Evolutionary conservation across 1,284 basidiomycete genomes (phyloP).

Genomic region (Apiotrichum akiyoshidainum): DNA sequence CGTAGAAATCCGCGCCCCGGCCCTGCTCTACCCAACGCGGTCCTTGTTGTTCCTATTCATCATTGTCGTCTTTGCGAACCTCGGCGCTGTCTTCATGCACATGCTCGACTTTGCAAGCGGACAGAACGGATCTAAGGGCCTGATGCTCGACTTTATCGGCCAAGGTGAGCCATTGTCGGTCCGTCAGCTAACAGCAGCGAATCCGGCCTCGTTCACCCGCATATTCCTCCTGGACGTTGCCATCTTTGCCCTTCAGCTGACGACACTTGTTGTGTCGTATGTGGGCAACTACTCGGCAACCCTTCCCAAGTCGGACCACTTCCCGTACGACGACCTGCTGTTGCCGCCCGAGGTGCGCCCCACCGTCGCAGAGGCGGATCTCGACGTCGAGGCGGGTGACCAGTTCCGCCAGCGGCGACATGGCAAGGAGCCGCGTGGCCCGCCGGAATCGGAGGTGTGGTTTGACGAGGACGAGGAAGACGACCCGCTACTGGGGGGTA

Average conservation of each 20-base stretch:
- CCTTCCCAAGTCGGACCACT: constrained; percentile 23
- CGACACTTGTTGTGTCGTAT: constrained; percentile 37
- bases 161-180: constrained; percentile 32
- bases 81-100: constrained; percentile 36
- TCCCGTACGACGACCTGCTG: constrained; percentile 42
- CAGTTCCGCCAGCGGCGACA: constrained; percentile 18
- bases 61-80: constrained; percentile 33
- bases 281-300: constrained; percentile 28
- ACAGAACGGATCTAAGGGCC: constrained; percentile 31
- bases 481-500: constrained; percentile 1
- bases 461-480: constrained; percentile 31
- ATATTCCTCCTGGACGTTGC: constrained; percentile 41
- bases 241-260: constrained; percentile 38
- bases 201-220: constrained; percentile 33
- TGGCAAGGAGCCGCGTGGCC: constrained; percentile 23
- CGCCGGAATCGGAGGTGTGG: constrained; percentile 27
- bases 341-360: constrained; percentile 26
- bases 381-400: constrained; percentile 21
- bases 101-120: constrained; percentile 35
- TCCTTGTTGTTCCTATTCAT: constrained; percentile 32
- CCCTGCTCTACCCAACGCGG: constrained; percentile 36
- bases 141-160: constrained; percentile 47
- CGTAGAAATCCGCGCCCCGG: constrained; percentile 35
- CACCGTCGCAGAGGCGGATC: constrained; percentile 5
- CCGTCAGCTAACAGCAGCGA: constrained; percentile 19